Base-by-base conservation (phyloP, 2,329 filamentous ascomycete species). In the Atkinsonella texensis region DNA sequence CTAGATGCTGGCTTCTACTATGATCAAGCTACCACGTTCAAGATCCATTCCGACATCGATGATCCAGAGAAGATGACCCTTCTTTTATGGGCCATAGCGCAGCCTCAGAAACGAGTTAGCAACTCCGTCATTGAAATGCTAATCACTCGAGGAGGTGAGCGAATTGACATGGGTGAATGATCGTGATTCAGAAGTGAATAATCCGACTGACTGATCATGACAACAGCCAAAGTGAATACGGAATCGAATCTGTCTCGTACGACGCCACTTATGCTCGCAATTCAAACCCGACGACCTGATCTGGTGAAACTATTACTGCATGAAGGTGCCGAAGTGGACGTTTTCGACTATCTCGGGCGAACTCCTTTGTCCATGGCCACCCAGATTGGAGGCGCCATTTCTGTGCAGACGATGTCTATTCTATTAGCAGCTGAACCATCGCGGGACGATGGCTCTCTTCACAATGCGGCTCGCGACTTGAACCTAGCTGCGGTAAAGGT, bases 371-470 rank as follows among this genome's bases (percentile, higher is more conserved):
- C 78, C 1, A 75, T 82, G 69, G 80, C 79, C 1, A 80, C 80
- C 1, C 69, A 65, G 40, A 69, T 79, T 2, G 74, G 75, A 0
- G 77, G 78, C 13, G 73, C 80, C 0, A 55, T 77, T 12, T 72
- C 75, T 0, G 74, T 74, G 17, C 67, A 70, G 10, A 76, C 81
- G 64, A 74, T 80, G 74, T 67, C 70, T 2, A 73, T 71, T 49
- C 63, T 85, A 1, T 68, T 83, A 5, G 73, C 73, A 0, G 74
- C 77, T 0, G 76, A 78, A 18, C 76, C 79, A 1, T 73, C 76
- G 1, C 72, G 70, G 42, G 80, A 85, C 52, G 83, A 87, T 53
- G 81, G 82, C 0, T 84, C 80, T 1, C 68, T 87, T 3, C 83
- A 86, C 58, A 81, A 84, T 54, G 79, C 81, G 3, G 76, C 81